These are phyloP conservation scores for Hypholoma fasciculare DNA, from an alignment of 768 basidiomycete genomes.

Conservation along the genomic window DNA sequence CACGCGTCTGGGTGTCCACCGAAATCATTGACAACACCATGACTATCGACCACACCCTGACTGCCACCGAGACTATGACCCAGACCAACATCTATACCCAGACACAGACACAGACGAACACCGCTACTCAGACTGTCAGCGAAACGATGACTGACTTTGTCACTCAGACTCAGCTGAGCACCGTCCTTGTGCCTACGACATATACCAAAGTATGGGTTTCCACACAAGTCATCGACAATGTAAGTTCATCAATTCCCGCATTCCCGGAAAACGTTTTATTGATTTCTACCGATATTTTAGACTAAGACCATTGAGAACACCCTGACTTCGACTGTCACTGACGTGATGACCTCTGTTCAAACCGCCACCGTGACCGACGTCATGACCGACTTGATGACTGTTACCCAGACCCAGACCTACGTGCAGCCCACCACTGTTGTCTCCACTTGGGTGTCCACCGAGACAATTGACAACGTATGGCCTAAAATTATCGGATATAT, in stretches of 20 bases:
- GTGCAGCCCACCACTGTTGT: conserved; percentile 60
- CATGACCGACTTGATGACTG: conserved; percentile 52
- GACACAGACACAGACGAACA: conserved; percentile 46
- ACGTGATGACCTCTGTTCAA: conserved; percentile 52
- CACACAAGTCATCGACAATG: conserved; percentile 61
- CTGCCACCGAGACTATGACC: conserved; percentile 63
- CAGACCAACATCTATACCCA: conserved; percentile 54
- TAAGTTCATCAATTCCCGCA: conserved; percentile 26
- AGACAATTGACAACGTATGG: conserved; percentile 56
- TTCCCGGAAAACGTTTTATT: not conserved
- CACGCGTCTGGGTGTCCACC: conserved; percentile 66
- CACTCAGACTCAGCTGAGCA: conserved; percentile 53
- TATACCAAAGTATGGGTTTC: conserved; percentile 51
- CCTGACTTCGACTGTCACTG: conserved; percentile 48
- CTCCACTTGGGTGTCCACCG: conserved; percentile 54
- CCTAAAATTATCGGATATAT: not conserved
- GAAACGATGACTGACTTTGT: conserved; percentile 58
- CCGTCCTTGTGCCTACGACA: conserved; percentile 58
- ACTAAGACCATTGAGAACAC: conserved; percentile 59
- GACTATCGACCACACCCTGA: conserved; percentile 57
- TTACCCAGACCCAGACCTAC: conserved; percentile 51
- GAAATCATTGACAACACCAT: conserved; percentile 60
- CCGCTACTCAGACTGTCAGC: conserved; percentile 46
- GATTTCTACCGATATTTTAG: conserved; percentile 24
- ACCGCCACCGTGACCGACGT: conserved; percentile 58